phyloP scores from a whole-genome alignment of 495 filamentous ascomycete genomes.

The Neurospora tetraspora region DNA sequence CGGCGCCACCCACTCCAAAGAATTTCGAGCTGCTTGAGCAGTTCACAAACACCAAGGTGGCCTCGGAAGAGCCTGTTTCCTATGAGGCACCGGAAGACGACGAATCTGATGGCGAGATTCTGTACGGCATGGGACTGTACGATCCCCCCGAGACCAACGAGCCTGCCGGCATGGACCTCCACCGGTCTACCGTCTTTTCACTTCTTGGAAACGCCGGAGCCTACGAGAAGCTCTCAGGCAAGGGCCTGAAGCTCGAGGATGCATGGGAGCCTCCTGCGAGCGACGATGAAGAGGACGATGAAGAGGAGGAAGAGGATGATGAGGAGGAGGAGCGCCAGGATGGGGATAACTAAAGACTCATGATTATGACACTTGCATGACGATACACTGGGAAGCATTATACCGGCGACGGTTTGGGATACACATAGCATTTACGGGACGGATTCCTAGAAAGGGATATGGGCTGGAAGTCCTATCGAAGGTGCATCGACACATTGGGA shows the following conservation, averaged over 20 bases:
- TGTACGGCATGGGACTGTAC: constrained; percentile 79
- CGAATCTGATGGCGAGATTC: constrained; percentile 51
- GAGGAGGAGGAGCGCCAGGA: constrained; percentile 21
- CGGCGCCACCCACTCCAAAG: constrained; percentile 53
- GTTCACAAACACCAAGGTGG: constrained; percentile 26
- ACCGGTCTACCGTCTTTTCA: constrained; percentile 40
- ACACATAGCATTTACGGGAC: background rate
- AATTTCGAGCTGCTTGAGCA: constrained; percentile 26
- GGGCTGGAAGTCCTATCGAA: background rate
- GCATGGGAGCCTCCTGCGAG: constrained; percentile 62
- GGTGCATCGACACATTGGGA: background rate
- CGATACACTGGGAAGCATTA: background rate
- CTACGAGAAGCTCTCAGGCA: constrained; percentile 38
- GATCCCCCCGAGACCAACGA: constrained; percentile 46
- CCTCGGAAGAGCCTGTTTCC: constrained; percentile 35
- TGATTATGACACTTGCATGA: background rate
- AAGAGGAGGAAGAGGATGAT: constrained; percentile 32
- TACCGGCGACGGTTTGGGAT: background rate
- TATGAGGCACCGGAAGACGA: constrained; percentile 31
- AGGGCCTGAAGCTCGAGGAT: constrained; percentile 75
- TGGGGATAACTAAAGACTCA: background rate
- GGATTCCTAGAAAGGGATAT: background rate
- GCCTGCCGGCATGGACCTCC: constrained; percentile 27
- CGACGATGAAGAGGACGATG: constrained; percentile 50
- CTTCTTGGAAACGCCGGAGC: constrained; percentile 32